Evolutionary conservation across 371 early-diverging fungal species (phyloP).

Genomic region (Nematocida homosporus): DNA sequence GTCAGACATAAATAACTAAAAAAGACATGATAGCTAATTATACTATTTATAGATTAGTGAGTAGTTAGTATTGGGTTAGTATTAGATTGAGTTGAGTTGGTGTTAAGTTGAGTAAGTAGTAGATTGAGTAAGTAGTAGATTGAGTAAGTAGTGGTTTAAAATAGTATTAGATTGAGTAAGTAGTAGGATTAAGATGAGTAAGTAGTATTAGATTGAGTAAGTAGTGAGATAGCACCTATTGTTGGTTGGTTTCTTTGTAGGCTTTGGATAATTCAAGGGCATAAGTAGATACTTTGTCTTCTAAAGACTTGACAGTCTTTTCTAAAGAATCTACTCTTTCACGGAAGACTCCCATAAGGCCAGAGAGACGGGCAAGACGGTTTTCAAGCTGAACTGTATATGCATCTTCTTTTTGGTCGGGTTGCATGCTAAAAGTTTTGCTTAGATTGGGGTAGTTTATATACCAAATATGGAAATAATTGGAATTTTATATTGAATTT

Average conservation of each 20-base stretch:
- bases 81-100: too few relatives aligned
- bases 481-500: too few relatives aligned
- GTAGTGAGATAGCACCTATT: not conserved
- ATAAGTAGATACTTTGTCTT: constrained; percentile 19
- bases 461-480: too few relatives aligned
- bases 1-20: not conserved
- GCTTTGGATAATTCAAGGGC: constrained; percentile 29
- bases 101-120: too few relatives aligned
- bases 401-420: constrained; percentile 25
- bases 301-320: constrained; percentile 35
- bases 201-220: not conserved
- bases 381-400: constrained; percentile 7
- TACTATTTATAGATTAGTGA: not conserved
- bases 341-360: constrained; percentile 36
- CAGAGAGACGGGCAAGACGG: constrained; percentile 10
- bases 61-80: too few relatives aligned
- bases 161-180: too few relatives aligned
- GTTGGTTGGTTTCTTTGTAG: constrained; percentile 2
- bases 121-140: not conserved
- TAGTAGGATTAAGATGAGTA: not conserved
- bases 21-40: not conserved
- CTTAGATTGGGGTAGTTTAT: too few relatives aligned
- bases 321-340: constrained; percentile 42
- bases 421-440: constrained; percentile 27
- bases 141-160: not conserved